These are phyloP conservation scores for Nicotiana obtusifolia DNA, from an alignment of 257 asterid genomes.

Conservation along the genomic window DNA sequence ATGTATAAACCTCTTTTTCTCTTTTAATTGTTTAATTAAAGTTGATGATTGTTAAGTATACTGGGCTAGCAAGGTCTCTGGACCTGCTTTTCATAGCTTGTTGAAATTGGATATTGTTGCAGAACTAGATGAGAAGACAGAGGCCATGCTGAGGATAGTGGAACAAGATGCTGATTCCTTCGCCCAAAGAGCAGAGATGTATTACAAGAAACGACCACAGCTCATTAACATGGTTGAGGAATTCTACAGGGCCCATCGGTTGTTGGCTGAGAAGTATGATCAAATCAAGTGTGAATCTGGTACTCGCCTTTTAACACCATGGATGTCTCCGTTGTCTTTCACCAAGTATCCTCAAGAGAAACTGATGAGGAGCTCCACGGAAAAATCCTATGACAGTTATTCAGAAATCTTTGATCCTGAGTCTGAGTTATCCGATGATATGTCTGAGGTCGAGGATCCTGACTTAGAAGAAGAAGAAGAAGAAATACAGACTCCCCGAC, in stretches of 20 bases:
- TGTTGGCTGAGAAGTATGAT: constrained; percentile 68
- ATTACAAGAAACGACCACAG: constrained; percentile 79
- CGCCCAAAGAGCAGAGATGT: constrained; percentile 88
- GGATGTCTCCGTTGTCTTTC: constrained; percentile 43
- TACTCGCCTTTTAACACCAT: constrained; percentile 41
- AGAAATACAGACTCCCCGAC: not conserved
- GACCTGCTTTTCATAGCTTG: not conserved
- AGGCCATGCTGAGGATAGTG: constrained; percentile 56
- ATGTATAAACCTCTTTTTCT: not conserved
- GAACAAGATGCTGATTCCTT: constrained; percentile 90
- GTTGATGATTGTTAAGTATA: not conserved
- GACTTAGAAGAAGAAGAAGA: constrained; percentile 20
- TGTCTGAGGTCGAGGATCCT: constrained; percentile 86
- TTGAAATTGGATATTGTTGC: not conserved
- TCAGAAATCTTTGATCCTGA: constrained; percentile 64
- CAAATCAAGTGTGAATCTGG: constrained; percentile 54
- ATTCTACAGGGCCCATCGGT: constrained; percentile 70
- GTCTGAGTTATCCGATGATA: constrained; percentile 25
- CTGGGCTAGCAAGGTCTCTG: not conserved
- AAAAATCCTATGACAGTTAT: constrained; percentile 62
- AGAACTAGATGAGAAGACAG: constrained; percentile 72
- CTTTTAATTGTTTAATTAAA: not conserved
- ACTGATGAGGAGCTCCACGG: constrained; percentile 32
- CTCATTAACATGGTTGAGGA: constrained; percentile 79
- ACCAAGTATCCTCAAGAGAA: constrained; percentile 38